Percentiles rank a stretch among this genome's conserved stretches.
Evolutionary conservation across 129 eudicot species (phyloP).

Genomic region (Centaurea solstitialis): DNA sequence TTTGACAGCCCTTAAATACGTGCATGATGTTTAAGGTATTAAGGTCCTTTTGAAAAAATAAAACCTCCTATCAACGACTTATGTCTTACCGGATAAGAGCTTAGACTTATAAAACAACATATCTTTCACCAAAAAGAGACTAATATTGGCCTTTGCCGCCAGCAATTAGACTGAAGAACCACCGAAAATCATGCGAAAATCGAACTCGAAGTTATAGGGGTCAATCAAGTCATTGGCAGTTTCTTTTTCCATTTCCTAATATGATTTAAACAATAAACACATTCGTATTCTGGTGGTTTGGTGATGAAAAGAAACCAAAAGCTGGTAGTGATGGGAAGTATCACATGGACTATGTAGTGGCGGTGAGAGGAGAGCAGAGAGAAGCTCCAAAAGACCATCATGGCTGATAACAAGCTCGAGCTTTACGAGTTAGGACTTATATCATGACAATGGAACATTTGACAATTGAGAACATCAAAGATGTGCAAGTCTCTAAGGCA

Average conservation of each 20-base stretch:
- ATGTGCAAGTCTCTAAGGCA: neutral
- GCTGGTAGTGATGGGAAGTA: constrained; percentile 49
- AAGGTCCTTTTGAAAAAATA: neutral
- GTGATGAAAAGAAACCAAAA: constrained; percentile 43
- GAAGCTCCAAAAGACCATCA: neutral
- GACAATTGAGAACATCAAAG: neutral
- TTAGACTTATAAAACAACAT: neutral
- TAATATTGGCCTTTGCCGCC: constrained; percentile 25
- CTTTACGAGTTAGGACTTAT: too few species aligned
- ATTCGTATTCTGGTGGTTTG: neutral
- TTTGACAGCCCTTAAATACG: neutral
- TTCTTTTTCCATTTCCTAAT: neutral
- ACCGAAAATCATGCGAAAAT: neutral
- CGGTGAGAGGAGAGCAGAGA: constrained; percentile 59
- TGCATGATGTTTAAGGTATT: neutral
- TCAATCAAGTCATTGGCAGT: neutral
- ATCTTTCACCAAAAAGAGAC: constrained; percentile 24
- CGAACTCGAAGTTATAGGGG: neutral
- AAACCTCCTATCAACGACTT: neutral
- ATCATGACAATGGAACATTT: neutral
- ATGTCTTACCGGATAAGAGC: neutral
- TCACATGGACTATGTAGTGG: constrained; percentile 51
- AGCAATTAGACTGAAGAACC: constrained; percentile 1
- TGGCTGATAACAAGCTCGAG: neutral
- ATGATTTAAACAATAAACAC: neutral